Evolutionary conservation across 352 stramenopile genomes (phyloP), one percentile per base, ranked within the genome.

Genomic region (Thalassiosira mediterranea): DNA sequence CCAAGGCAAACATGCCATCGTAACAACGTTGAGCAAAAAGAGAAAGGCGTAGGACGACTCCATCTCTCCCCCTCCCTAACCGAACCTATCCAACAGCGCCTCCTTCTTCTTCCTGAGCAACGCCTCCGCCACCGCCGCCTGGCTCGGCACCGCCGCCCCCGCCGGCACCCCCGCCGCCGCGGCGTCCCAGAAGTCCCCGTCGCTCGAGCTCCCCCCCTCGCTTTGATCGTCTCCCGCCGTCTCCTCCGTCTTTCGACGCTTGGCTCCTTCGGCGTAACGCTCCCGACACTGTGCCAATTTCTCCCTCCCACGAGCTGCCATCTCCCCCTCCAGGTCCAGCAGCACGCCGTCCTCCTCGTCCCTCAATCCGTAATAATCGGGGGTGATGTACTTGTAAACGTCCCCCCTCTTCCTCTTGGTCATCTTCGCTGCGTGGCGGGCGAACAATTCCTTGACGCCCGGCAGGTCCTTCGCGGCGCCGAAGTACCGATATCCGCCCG

Each of bases 401-500:
- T 98, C 94, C 19, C 73, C 81, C 17, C 88, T 72, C 47, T 79
- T 91, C 13, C 86, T 56, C 63, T 94, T 91, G 10, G 75, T 74
- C 11, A 80, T 69, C 57, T 87, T 78, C 44, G 88, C 86, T 56
- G 94, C 87, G 53, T 94, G 90, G 75, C 79, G 77, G 37, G 94
- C 87, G 72, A 99, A 97, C 4, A 98, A 79, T 77, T 99, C 96
- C 34, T 95, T 93, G 17, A 99, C 96, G 32, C 96, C 96, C 0
- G 96, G 96, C 3, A 98, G 89, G 62, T 98, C 93, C 75, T 97
- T 98, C n/a, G 96, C 96, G 8, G 95, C 95, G 23, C 96, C 96
- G 94, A 98, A 99, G 76, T 99, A 99, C 69, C 95, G 94, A 91
- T 98, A 99, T 23, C 95, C 94, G 17, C 88, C 83, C 38, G 87